A percentile compares a stretch with the other conserved stretches of the same genome.
Evolutionary conservation across 2,329 filamentous ascomycete species (phyloP).

Genomic region (Ceratocystis eucalypticola): DNA sequence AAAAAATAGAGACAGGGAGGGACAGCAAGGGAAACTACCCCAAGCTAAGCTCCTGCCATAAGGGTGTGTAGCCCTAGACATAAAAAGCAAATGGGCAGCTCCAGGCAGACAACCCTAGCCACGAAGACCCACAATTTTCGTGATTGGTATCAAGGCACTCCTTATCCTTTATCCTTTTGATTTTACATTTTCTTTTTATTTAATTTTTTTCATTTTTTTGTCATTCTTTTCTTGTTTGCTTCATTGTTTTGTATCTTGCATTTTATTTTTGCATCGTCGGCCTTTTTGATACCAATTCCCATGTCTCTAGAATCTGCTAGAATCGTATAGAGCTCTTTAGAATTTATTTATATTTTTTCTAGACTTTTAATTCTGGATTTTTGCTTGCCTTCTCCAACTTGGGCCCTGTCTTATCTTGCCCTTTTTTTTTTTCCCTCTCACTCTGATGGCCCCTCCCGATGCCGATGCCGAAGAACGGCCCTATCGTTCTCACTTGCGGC

Average conservation of each 20-base stretch:
- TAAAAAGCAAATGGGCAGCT: background rate
- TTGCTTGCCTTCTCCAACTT: background rate
- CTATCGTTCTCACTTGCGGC: constrained; percentile 47
- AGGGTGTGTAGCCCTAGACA: no score
- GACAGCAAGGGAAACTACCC: no score
- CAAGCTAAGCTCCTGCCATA: no score
- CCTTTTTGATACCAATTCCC: background rate
- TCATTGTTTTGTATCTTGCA: background rate
- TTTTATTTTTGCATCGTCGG: background rate
- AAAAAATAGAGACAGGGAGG: no score
- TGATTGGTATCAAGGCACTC: background rate
- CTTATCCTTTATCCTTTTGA: background rate
- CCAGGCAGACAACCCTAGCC: background rate
- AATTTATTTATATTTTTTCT: background rate
- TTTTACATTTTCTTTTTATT: background rate
- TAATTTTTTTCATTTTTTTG: background rate
- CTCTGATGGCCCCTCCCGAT: background rate
- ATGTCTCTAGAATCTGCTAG: background rate
- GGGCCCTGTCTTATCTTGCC: background rate
- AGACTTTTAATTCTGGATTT: background rate
- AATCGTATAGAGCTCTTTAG: background rate
- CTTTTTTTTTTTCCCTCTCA: background rate
- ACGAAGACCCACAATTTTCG: background rate
- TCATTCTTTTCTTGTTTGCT: background rate
- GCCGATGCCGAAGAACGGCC: constrained; percentile 29